Conservation (phyloP, 2,329 filamentous ascomycete genomes). For the Xylaria sp. region DNA sequence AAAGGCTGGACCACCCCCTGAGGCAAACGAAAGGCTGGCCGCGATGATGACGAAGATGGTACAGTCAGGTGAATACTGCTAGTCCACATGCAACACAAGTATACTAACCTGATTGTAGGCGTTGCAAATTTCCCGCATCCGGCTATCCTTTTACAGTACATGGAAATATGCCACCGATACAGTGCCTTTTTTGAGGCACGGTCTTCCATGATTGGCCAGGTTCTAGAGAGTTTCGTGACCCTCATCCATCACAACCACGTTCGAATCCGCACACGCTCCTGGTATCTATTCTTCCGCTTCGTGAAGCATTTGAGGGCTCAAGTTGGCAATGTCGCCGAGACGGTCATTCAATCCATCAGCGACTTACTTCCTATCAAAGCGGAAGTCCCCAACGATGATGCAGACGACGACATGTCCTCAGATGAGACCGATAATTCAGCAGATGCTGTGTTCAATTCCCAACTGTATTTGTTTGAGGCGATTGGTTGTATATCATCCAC, state of each 20-base stretch:
- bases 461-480: conserved; percentile 93
- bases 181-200: conserved; percentile 91
- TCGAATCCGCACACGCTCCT: conserved; percentile 88
- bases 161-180: conserved; percentile 98
- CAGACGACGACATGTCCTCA: conserved; percentile 93
- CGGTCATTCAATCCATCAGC: conserved; percentile 87
- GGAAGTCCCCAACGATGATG: conserved; percentile 80
- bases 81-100: conserved; percentile 24
- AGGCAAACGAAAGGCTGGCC: conserved; percentile 82
- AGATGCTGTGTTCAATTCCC: conserved; percentile 90
- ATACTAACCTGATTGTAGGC: conserved; percentile 60
- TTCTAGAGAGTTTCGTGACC: conserved; percentile 90
- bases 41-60: conserved; percentile 98
- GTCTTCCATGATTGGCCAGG: conserved; percentile 80
- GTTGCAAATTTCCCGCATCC: conserved; percentile 89
- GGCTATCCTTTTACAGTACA: conserved; percentile 92
- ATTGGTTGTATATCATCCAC: conserved; percentile 93
- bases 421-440: conserved; percentile 89
- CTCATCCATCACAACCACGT: conserved; percentile 89
- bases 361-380: conserved; percentile 92
- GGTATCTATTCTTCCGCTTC: conserved; percentile 95
- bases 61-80: conserved; percentile 74
- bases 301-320: conserved; percentile 87
- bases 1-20: conserved; percentile 83
- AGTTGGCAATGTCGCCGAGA: conserved; percentile 89